Evolutionary conservation across 441 rosid species (phyloP).

Genomic region (Bocquillonia castaneifolia): DNA sequence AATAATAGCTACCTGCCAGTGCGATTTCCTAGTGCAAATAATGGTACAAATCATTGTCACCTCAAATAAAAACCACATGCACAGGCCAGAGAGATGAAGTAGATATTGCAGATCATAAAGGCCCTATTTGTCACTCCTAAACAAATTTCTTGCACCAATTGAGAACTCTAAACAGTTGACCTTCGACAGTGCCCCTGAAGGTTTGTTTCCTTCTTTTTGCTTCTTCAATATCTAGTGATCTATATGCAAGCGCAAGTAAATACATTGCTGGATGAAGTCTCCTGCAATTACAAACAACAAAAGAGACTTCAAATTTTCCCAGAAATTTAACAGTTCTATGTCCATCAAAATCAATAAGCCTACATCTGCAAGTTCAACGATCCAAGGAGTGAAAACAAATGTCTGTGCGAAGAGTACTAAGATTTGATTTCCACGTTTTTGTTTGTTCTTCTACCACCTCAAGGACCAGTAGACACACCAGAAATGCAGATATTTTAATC

Average conservation of each 20-base stretch:
- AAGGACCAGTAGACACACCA: neutral
- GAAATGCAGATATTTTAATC: neutral
- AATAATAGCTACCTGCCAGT: neutral
- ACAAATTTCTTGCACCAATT: constrained; percentile 71
- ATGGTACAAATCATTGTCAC: constrained; percentile 8
- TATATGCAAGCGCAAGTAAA: constrained; percentile 81
- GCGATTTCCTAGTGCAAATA: constrained; percentile 8
- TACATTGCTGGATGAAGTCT: constrained; percentile 93
- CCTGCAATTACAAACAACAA: constrained; percentile 40
- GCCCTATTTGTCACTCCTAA: constrained; percentile 22
- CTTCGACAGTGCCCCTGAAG: constrained; percentile 37
- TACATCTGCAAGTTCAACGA: neutral
- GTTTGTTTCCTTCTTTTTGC: constrained; percentile 60
- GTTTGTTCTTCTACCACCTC: neutral
- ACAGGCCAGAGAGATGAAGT: constrained; percentile 14
- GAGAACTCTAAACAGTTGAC: constrained; percentile 40
- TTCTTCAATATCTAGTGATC: constrained; percentile 90
- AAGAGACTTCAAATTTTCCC: neutral
- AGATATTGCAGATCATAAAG: constrained; percentile 10
- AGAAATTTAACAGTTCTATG: neutral
- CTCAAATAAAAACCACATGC: constrained; percentile 5
- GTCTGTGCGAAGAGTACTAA: neutral
- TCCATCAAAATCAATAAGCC: neutral
- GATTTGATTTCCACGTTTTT: neutral
- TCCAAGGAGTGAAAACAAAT: neutral